A percentile compares a stretch with the other conserved stretches of the same genome.
Conservation (phyloP, 2,329 filamentous ascomycete species). For the Fusarium luffae region DNA sequence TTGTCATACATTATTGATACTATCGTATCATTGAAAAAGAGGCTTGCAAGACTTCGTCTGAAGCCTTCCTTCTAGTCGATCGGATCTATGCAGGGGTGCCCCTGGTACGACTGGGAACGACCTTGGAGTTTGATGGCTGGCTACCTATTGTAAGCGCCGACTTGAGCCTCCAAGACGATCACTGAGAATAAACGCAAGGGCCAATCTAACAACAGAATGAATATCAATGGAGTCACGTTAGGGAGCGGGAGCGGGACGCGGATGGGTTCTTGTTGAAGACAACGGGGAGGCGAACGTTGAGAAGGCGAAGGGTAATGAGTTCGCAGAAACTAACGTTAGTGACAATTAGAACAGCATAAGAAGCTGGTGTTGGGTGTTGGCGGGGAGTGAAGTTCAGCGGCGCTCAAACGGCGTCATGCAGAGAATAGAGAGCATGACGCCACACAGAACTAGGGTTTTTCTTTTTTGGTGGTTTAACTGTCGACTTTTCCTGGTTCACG, state of each 20-base stretch:
- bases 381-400: slow-evolving; percentile 26
- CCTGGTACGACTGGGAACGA: slow-evolving; percentile 22
- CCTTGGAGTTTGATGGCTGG: slow-evolving; percentile 28
- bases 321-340: slow-evolving; percentile 4
- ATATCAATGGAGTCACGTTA: neutral
- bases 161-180: slow-evolving; percentile 37
- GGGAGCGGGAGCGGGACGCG: slow-evolving; percentile 29
- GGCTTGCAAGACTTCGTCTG: slow-evolving; percentile 29
- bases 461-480: slow-evolving; percentile 5
- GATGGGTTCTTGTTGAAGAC: slow-evolving; percentile 20
- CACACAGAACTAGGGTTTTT: slow-evolving; percentile 19
- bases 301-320: slow-evolving; percentile 28
- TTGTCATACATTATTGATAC: neutral
- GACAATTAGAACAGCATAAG: neutral
- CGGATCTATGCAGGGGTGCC: slow-evolving; percentile 43
- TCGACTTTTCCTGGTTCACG: slow-evolving; percentile 5
- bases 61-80: slow-evolving; percentile 37
- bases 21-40: neutral
- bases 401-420: slow-evolving; percentile 38
- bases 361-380: slow-evolving; percentile 1
- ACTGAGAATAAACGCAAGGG: slow-evolving; percentile 10
- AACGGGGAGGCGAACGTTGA: slow-evolving; percentile 33
- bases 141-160: slow-evolving; percentile 38
- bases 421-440: slow-evolving; percentile 34
- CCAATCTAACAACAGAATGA: slow-evolving; percentile 13